phyloP scores from a whole-genome alignment of 2,329 filamentous ascomycete genomes.

The Colletotrichum trifolii region DNA sequence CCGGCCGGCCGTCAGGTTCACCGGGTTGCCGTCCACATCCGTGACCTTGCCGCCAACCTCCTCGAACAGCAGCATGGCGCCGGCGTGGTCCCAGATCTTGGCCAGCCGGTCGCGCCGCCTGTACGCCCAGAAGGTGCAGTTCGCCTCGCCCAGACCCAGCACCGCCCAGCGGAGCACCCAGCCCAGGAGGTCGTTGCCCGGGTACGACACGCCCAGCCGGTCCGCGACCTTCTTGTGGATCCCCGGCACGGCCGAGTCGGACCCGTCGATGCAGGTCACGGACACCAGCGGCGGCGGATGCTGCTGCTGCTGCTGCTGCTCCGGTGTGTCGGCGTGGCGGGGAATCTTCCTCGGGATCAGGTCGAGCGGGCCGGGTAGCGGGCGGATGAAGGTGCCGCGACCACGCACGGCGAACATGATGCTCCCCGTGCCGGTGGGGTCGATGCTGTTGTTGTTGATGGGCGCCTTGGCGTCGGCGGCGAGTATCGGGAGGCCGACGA shows the following conservation, averaged over 20 bases:
- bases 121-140: slow-evolving; percentile 69
- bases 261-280: slow-evolving; percentile 59
- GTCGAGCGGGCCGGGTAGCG: slow-evolving; percentile 45
- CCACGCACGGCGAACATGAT: slow-evolving; percentile 62
- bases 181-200: slow-evolving; percentile 63
- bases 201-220: slow-evolving; percentile 54
- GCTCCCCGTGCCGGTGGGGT: slow-evolving; percentile 56
- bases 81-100: slow-evolving; percentile 71
- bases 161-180: slow-evolving; percentile 68
- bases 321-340: slow-evolving; percentile 39
- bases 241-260: slow-evolving; percentile 60
- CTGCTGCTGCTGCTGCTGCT: slow-evolving; percentile 17
- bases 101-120: slow-evolving; percentile 57
- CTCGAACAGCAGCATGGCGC: slow-evolving; percentile 68
- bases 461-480: slow-evolving; percentile 51
- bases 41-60: slow-evolving; percentile 67
- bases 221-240: slow-evolving; percentile 58
- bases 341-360: slow-evolving; percentile 45
- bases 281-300: slow-evolving; percentile 48
- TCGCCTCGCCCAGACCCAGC: slow-evolving; percentile 63
- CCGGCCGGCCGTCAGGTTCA: slow-evolving; percentile 62
- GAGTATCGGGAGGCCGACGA: slow-evolving; percentile 61
- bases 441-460: slow-evolving; percentile 56
- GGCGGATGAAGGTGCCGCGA: slow-evolving; percentile 59
- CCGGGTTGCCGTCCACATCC: slow-evolving; percentile 61